phyloP scores from a whole-genome alignment of 257 asterid species.

The Osmanthus fragrans region DNA sequence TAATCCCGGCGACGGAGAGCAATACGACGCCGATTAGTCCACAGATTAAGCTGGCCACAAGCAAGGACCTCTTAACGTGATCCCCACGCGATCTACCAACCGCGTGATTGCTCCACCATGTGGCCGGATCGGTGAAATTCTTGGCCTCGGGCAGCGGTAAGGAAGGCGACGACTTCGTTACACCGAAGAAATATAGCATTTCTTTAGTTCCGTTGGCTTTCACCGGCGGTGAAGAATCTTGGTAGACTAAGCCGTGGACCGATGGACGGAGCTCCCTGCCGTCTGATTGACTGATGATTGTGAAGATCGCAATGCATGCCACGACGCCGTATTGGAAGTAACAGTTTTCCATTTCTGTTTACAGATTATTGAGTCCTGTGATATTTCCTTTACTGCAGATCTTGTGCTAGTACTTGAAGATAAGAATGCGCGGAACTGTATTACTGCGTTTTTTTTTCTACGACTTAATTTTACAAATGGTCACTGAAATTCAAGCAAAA shows the following conservation, averaged over 20 bases:
- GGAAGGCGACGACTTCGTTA: neutral
- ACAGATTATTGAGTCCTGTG: too few species aligned
- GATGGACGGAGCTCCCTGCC: slow-evolving; percentile 1
- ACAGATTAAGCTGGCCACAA: slow-evolving; percentile 20
- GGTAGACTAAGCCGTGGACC: neutral
- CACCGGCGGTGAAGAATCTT: neutral
- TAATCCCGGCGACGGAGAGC: slow-evolving; percentile 7
- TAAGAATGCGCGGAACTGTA: neutral
- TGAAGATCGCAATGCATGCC: neutral
- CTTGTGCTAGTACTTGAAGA: too few species aligned
- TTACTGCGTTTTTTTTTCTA: too few species aligned
- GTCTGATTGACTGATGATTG: neutral
- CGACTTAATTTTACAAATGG: neutral
- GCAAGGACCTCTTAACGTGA: neutral
- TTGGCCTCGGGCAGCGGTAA: neutral
- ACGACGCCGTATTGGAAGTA: neutral
- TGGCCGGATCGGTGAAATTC: neutral
- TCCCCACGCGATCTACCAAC: neutral
- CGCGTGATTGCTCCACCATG: neutral
- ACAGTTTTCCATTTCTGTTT: neutral
- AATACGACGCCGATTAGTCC: slow-evolving; percentile 22
- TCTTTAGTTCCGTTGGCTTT: neutral
- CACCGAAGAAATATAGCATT: neutral
- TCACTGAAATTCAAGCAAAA: neutral
- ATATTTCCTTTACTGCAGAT: too few species aligned